Evolutionary conservation across 1,284 basidiomycete genomes (phyloP).

Genomic region (Agaricales sp.): DNA sequence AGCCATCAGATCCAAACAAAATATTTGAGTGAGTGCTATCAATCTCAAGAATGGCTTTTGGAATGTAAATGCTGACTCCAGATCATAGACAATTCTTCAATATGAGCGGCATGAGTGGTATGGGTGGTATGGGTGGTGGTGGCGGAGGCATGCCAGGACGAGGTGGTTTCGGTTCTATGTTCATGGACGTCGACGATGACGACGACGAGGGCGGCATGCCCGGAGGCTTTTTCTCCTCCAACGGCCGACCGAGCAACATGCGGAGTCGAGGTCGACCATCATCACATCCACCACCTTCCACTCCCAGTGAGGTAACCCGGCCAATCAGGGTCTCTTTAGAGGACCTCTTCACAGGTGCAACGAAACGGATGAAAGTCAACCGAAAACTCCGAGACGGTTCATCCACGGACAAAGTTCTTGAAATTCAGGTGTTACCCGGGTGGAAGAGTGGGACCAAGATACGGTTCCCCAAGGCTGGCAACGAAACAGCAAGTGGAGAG

Average conservation of each 20-base stretch:
- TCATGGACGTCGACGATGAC: constrained; percentile 31
- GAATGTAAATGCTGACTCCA: constrained; percentile 14
- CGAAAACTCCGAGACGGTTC: constrained; percentile 63
- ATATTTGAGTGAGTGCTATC: constrained; percentile 76
- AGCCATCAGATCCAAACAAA: constrained; percentile 78
- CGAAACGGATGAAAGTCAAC: constrained; percentile 86
- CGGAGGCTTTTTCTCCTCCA: constrained; percentile 15
- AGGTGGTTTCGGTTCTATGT: constrained; percentile 17
- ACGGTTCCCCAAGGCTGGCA: constrained; percentile 79
- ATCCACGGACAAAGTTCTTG: constrained; percentile 86
- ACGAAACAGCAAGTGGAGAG: constrained; percentile 70
- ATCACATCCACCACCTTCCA: constrained; percentile 15
- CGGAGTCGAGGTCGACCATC: constrained; percentile 13
- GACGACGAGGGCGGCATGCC: constrained; percentile 46
- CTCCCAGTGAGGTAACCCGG: constrained; percentile 63
- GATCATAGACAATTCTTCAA: constrained; percentile 56
- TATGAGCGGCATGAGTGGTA: constrained; percentile 32
- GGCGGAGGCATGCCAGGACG: constrained; percentile 24
- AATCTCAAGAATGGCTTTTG: neutral
- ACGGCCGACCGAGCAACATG: constrained; percentile 16
- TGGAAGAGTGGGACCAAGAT: constrained; percentile 90
- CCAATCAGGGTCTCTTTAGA: constrained; percentile 84
- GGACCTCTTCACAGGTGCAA: constrained; percentile 85
- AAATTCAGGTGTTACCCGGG: constrained; percentile 80
- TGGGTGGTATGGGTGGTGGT: constrained; percentile 27